Evolutionary conservation across 2,329 filamentous ascomycete species (phyloP), one percentile per base, ranked within the genome.

Genomic region (Drechmeria coniospora): DNA sequence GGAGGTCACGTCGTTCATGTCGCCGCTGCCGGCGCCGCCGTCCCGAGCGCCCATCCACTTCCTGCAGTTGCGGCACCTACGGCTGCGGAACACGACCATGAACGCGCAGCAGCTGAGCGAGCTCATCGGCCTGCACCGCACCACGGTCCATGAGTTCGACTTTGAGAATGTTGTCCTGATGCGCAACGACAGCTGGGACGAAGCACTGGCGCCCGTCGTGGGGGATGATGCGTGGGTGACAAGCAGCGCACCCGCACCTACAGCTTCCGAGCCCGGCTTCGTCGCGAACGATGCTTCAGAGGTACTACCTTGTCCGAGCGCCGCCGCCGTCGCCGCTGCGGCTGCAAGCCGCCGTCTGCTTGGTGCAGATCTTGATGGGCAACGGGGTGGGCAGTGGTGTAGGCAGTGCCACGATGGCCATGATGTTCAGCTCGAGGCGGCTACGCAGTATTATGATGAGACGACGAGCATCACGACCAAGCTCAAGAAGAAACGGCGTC

Each of bases 121-220:
- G 10, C 71, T 92, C 35, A 74, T 90, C 32, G 54, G 61, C 27
- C 56, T 60, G 9, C 81, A 92, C 52, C 65, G 70, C 17, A 57
- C 60, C 30, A 76, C 72, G 1, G 68, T 92, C 25, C 64, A 68
- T 36, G 78, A 87, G 44, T 82, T 87, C 44, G 75, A 83, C 47
- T 83, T 92, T 49, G 74, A 84, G 45, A 74, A 80, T 36, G 74
- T 86, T 12, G 61, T 67, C 17, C 64, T 92, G 23, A 63, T 72
- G 27, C 65, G 68, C 34, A 60, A 60, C 19, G 82, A 79, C 16
- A 76, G 63, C 32, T 92, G 82, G 82, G 78, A 90, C 32, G 76
- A 84, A 17, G 82, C 81, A 0, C 65, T 92, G n/a, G 69, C 73
- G 21, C 78, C 79, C 2, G 56, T 92, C 31, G 49, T 58, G 36